Conservation (phyloP, 208 protist species). For the Vickermania ingenoplastis region DNA sequence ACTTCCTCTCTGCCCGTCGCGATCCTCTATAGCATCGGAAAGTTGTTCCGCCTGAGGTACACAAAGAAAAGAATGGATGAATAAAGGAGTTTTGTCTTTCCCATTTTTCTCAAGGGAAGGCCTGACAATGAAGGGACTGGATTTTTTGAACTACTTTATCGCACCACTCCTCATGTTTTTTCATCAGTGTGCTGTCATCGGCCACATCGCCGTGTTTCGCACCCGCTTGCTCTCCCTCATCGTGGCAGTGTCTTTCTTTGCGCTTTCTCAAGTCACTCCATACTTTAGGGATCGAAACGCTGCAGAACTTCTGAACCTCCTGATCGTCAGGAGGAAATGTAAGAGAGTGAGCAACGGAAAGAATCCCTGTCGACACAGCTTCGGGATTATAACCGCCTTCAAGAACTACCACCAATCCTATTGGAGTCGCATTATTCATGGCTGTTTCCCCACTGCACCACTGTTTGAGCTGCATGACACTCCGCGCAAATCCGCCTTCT, state of each 20-base stretch:
- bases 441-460: slow-evolving; percentile 30
- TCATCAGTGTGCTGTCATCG: slow-evolving; percentile 21
- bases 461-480: slow-evolving; percentile 30
- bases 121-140: background rate
- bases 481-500: slow-evolving; percentile 56
- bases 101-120: no score
- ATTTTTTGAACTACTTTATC: slow-evolving; percentile 6
- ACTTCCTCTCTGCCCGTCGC: no score
- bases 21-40: no score
- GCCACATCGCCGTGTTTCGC: slow-evolving; percentile 9
- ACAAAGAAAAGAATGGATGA: no score
- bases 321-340: slow-evolving; percentile 30
- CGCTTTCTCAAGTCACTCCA: slow-evolving; percentile 52
- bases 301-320: slow-evolving; percentile 16
- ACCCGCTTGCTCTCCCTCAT: slow-evolving; percentile 12
- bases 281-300: slow-evolving; percentile 21
- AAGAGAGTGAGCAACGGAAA: slow-evolving; percentile 50
- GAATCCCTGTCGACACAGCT: slow-evolving; percentile 46
- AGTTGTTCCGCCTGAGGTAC: no score
- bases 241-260: slow-evolving; percentile 16
- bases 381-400: slow-evolving; percentile 78
- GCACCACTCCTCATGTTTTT: slow-evolving; percentile 36
- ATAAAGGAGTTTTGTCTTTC: no score
- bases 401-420: slow-evolving; percentile 45
- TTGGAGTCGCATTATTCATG: background rate